These are phyloP conservation scores for Cylindrotheca fusiformis DNA, from an alignment of 108 stramenopile genomes.

Conservation along the genomic window DNA sequence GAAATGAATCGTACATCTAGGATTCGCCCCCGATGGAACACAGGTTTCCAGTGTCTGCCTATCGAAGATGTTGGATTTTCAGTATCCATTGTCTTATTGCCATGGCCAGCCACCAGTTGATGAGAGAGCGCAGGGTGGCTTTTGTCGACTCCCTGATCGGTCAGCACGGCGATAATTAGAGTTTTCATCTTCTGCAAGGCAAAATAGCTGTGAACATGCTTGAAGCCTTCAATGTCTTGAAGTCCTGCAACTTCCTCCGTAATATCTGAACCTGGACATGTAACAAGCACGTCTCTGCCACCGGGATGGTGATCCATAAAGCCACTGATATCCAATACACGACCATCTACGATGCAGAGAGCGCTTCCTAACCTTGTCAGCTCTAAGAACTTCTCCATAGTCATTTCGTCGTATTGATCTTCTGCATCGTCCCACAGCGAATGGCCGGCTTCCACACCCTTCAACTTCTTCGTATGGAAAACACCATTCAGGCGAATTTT, in stretches of 20 bases:
- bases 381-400: slow-evolving; percentile 10
- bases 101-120: not conserved
- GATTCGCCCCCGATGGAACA: not conserved
- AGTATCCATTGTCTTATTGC: not conserved
- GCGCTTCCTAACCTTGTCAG: slow-evolving; percentile 3
- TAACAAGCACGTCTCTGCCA: slow-evolving; percentile 2
- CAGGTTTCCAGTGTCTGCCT: not conserved
- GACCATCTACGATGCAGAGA: slow-evolving; percentile 13
- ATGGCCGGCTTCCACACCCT: not conserved
- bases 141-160: not conserved
- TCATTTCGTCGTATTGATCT: not conserved
- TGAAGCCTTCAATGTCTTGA: slow-evolving; percentile 4
- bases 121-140: not conserved
- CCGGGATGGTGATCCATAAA: slow-evolving; percentile 17
- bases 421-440: not conserved
- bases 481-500: not conserved
- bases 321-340: slow-evolving; percentile 15
- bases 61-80: not conserved
- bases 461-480: not conserved
- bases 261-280: slow-evolving; percentile 5
- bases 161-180: slow-evolving; percentile 6
- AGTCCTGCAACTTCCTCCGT: slow-evolving; percentile 2
- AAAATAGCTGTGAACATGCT: slow-evolving; percentile 1
- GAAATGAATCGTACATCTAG: slow-evolving; percentile 4
- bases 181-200: slow-evolving; percentile 4